Evolutionary conservation across 179 eudicot genomes (phyloP), one percentile per base, ranked within the genome.

Genomic region (Drosera spatulata): DNA sequence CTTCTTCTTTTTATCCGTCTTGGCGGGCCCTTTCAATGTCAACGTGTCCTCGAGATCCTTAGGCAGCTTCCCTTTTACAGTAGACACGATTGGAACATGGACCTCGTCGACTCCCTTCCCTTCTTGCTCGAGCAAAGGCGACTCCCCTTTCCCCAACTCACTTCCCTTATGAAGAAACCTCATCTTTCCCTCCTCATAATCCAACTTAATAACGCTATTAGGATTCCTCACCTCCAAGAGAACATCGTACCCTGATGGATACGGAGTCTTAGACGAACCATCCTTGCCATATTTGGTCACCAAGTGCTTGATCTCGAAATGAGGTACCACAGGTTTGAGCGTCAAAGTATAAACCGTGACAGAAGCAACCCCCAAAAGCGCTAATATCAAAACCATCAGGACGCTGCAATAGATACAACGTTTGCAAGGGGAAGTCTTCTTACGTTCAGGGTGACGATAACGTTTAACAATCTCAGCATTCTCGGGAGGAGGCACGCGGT

Each of bases 401-500:
- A 66, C 22, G 40, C 41, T 61, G 70, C 76, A 75, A 7, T 51
- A 68, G 1, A 52, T 13, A 38, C 80, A 70, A 5, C 63, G 70
- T 0, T 47, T 50, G 7, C 69, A 9, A 15, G 8, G 57, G 9
- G 3, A 52, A 0, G 50, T 41, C 1, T 44, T 51, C 5, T 57
- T 68, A 4, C 11, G 10, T 15, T n/a, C 67, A 3, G 79, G 70
- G 37, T 57, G 50, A 3, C 71, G 68, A 37, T 55, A 50, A 7
- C 52, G 61, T 43, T 72, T 56, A 3, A 62, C 71, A 10, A 65
- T 37, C 54, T 62, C 46, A 1, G 80, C 79, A 40, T 78, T 69
- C 45, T 78, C 81, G 4, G 79, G 83, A 1, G 80, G 82, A 1
- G 86, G 82, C 9, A 76, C 73, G 4, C 83, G 79, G 53, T 78